These are phyloP conservation scores for Monilinia vaccinii-corymbosi DNA, from an alignment of 2,329 filamentous ascomycete species.

Conservation along the genomic window DNA sequence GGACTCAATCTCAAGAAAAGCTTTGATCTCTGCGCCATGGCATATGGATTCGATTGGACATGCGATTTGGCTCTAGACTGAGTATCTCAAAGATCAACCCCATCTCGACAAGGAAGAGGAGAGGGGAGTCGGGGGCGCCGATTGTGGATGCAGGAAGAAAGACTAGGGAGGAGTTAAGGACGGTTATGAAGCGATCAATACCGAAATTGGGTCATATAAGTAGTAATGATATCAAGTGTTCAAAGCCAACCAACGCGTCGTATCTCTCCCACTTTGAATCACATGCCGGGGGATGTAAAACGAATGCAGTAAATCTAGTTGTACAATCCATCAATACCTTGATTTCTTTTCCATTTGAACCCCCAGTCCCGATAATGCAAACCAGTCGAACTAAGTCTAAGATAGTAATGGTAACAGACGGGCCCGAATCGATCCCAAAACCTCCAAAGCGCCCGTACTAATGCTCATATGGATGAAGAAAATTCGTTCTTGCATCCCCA, in stretches of 20 bases:
- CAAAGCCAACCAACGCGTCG: neutral
- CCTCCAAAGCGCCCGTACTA: neutral
- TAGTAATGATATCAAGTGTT: conserved; percentile 7
- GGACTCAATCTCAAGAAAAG: neutral
- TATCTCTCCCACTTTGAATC: neutral
- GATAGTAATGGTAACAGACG: neutral
- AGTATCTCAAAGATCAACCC: neutral
- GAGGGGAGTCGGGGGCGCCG: neutral
- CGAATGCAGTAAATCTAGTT: neutral
- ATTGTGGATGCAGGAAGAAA: neutral
- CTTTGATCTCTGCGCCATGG: neutral
- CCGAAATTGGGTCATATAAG: conserved; percentile 2
- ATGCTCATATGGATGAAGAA: neutral
- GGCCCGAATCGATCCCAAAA: neutral
- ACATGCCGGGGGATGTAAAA: neutral
- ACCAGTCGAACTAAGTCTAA: neutral
- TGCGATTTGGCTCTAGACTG: neutral
- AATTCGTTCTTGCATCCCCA: neutral
- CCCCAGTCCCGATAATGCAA: neutral
- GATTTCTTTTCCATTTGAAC: neutral
- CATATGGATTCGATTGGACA: neutral
- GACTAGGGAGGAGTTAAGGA: neutral
- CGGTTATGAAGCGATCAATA: conserved; percentile 9
- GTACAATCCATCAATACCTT: neutral
- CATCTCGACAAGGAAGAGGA: neutral